phyloP scores from a whole-genome alignment of 2,329 filamentous ascomycete genomes.

The Penicillium corylophilum region DNA sequence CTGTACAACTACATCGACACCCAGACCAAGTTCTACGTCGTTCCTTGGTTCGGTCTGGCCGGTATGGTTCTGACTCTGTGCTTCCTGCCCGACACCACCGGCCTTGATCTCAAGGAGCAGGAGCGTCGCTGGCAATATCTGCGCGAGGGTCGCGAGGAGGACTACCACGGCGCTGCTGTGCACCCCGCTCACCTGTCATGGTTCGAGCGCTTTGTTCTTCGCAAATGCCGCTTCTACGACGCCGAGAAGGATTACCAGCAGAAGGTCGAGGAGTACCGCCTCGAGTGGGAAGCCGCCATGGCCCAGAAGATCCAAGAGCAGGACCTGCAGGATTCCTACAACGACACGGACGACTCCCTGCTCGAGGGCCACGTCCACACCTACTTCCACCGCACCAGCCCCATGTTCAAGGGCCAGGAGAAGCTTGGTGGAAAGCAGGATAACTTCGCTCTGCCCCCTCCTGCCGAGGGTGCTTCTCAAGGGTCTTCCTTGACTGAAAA shows the following conservation, averaged over 20 bases:
- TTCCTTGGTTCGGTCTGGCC: slow-evolving; percentile 90
- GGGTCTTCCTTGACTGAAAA: slow-evolving; percentile 26
- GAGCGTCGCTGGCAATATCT: slow-evolving; percentile 92
- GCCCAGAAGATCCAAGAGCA: slow-evolving; percentile 53
- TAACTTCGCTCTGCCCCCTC: slow-evolving; percentile 35
- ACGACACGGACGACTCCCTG: slow-evolving; percentile 47
- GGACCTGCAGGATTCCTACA: slow-evolving; percentile 30
- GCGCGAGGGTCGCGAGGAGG: slow-evolving; percentile 69
- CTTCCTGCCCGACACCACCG: slow-evolving; percentile 95
- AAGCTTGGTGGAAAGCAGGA: slow-evolving; percentile 31
- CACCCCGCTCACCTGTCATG: slow-evolving; percentile 84
- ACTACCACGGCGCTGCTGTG: slow-evolving; percentile 92
- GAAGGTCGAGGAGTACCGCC: slow-evolving; percentile 80
- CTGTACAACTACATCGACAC: slow-evolving; percentile 93
- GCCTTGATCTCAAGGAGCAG: slow-evolving; percentile 94
- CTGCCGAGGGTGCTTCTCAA: slow-evolving; percentile 29
- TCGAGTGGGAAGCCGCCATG: slow-evolving; percentile 53
- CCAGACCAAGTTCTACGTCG: slow-evolving; percentile 82
- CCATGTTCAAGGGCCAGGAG: slow-evolving; percentile 43
- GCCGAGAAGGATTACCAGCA: slow-evolving; percentile 77
- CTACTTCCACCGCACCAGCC: slow-evolving; percentile 55
- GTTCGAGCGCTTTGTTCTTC: slow-evolving; percentile 75
- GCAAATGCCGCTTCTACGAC: slow-evolving; percentile 79
- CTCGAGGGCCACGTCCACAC: slow-evolving; percentile 51
- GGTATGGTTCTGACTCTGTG: slow-evolving; percentile 79